A percentile compares a stretch with the other conserved stretches of the same genome.
phyloP scores from a whole-genome alignment of 2,329 filamentous ascomycete species.

The Fusarium sacchari region DNA sequence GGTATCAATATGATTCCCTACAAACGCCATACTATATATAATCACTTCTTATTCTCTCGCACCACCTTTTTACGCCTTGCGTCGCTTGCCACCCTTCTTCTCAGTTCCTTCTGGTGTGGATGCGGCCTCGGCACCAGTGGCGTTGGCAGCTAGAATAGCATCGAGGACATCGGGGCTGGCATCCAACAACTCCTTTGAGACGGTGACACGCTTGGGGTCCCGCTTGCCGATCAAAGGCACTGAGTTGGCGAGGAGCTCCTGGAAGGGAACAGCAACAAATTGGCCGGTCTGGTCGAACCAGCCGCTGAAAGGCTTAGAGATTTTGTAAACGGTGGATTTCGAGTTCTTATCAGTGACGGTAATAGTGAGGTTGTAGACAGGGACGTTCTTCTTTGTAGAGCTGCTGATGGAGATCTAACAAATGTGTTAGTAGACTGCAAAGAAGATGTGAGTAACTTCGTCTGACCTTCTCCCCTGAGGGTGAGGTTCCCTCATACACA shows the following conservation, averaged over 20 bases:
- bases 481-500: constrained; percentile 78
- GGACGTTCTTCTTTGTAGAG: constrained; percentile 80
- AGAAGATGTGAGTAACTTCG: constrained; percentile 45
- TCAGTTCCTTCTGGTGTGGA: constrained; percentile 49
- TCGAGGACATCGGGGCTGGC: constrained; percentile 61
- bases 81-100: constrained; percentile 57
- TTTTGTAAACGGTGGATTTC: constrained; percentile 57
- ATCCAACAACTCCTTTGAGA: constrained; percentile 51
- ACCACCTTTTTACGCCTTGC: constrained; percentile 52
- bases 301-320: constrained; percentile 73
- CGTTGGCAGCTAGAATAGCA: constrained; percentile 54
- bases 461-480: constrained; percentile 74
- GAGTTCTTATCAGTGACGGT: constrained; percentile 57
- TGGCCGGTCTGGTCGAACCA: constrained; percentile 81
- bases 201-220: constrained; percentile 68
- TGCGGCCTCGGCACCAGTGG: constrained; percentile 40
- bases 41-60: constrained; percentile 1
- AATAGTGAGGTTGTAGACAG: constrained; percentile 81
- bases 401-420: constrained; percentile 77
- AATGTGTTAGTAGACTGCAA: constrained; percentile 18
- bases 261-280: constrained; percentile 80
- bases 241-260: constrained; percentile 77
- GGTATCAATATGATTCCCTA: constrained; percentile 22
- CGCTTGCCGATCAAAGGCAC: constrained; percentile 72
- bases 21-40: constrained; percentile 33